Conservation (phyloP, 805 yeast species). For the Cyberlindnera mycetangii region DNA sequence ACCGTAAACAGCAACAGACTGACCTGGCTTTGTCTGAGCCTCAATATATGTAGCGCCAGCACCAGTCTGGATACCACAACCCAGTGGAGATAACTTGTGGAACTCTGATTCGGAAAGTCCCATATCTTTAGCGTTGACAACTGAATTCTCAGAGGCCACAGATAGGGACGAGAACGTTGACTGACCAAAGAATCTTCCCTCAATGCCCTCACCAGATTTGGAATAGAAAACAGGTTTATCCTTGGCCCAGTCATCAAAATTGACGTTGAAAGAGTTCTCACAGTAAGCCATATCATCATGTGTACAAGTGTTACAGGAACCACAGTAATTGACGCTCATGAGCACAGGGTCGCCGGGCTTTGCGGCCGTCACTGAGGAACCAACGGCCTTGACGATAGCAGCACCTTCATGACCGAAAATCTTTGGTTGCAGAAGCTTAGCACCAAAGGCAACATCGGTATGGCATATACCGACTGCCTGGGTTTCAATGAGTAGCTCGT, state of each 20-base stretch:
- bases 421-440: slow-evolving; percentile 1
- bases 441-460: slow-evolving; percentile 9
- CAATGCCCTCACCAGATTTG: slow-evolving; percentile 1
- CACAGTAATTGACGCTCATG: slow-evolving; percentile 9
- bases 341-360: slow-evolving; percentile 8
- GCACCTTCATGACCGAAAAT: slow-evolving; percentile 14
- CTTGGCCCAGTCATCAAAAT: slow-evolving; percentile 1
- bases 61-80: slow-evolving; percentile 16
- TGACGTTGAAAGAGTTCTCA: not conserved
- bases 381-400: slow-evolving; percentile 10
- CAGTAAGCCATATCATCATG: not conserved
- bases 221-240: slow-evolving; percentile 1
- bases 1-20: slow-evolving; percentile 11
- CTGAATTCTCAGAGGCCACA: slow-evolving; percentile 4
- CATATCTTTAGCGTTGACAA: slow-evolving; percentile 5
- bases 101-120: slow-evolving; percentile 5
- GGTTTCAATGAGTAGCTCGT: slow-evolving; percentile 9
- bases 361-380: slow-evolving; percentile 1
- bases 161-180: slow-evolving; percentile 4
- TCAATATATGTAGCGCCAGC: slow-evolving; percentile 10
- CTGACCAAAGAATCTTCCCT: slow-evolving; percentile 14
- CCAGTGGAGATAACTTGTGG: slow-evolving; percentile 8
- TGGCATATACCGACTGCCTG: slow-evolving; percentile 12
- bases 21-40: slow-evolving; percentile 6
- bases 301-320: not conserved